phyloP scores from a whole-genome alignment of 768 basidiomycete species.

The Auriscalpium microsporum region DNA sequence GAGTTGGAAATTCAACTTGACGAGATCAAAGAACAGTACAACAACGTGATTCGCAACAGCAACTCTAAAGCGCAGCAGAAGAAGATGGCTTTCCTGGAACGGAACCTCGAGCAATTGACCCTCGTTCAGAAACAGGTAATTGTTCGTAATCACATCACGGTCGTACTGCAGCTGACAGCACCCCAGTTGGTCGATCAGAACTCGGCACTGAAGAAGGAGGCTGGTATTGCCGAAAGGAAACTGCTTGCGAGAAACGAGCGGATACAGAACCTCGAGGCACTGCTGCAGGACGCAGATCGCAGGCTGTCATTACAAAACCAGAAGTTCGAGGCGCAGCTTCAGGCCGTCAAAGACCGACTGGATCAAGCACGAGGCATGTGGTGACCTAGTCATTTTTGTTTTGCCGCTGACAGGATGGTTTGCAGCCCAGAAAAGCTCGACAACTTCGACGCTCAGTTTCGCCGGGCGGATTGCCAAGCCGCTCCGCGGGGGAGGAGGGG shows the following conservation, averaged over 20 bases:
- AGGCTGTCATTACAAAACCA: slow-evolving; percentile 87
- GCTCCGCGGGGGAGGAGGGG: slow-evolving; percentile 84
- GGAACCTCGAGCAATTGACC: slow-evolving; percentile 92
- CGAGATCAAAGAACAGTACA: slow-evolving; percentile 98
- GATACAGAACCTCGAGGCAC: slow-evolving; percentile 90
- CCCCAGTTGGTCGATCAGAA: slow-evolving; percentile 95
- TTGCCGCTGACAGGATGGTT: slow-evolving; percentile 10
- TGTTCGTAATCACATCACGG: slow-evolving; percentile 1
- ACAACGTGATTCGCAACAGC: slow-evolving; percentile 95
- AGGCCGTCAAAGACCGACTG: slow-evolving; percentile 84
- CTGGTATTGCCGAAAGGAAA: slow-evolving; percentile 94
- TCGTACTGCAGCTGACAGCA: slow-evolving; percentile 5
- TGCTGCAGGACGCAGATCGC: slow-evolving; percentile 90
- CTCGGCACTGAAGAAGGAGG: slow-evolving; percentile 93
- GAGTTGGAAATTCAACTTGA: slow-evolving; percentile 98
- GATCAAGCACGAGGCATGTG: slow-evolving; percentile 84
- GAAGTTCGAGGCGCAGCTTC: slow-evolving; percentile 91
- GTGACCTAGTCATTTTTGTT: background rate
- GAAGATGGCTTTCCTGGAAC: slow-evolving; percentile 98
- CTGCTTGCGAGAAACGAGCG: slow-evolving; percentile 93
- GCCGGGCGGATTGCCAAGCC: slow-evolving; percentile 91
- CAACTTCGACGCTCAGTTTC: slow-evolving; percentile 69
- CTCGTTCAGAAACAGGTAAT: slow-evolving; percentile 93
- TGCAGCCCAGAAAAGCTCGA: slow-evolving; percentile 69
- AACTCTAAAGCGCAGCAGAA: slow-evolving; percentile 98